Conservation (phyloP, 139 green algal species). For the Diplosphaera chodatii region DNA sequence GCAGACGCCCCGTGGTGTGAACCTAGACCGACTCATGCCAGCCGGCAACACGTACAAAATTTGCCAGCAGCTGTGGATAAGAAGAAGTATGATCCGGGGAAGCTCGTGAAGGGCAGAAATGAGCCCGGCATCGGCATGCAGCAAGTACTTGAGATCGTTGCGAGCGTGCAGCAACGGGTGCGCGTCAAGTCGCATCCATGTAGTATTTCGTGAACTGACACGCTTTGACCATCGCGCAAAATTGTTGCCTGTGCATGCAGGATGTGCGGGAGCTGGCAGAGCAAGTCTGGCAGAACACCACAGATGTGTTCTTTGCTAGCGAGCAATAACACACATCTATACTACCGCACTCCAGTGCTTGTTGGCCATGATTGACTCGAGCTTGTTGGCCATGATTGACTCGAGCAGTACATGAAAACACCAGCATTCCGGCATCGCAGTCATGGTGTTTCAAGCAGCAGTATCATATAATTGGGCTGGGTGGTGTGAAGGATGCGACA, state of each 20-base stretch:
- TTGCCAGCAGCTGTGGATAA: slow-evolving; percentile 48
- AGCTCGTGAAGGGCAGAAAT: slow-evolving; percentile 77
- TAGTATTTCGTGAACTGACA: too few relatives aligned
- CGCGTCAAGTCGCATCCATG: too few relatives aligned
- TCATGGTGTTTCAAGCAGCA: too few relatives aligned
- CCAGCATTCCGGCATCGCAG: too few relatives aligned
- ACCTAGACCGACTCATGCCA: slow-evolving; percentile 46
- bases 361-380: too few relatives aligned
- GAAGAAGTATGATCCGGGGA: slow-evolving; percentile 62
- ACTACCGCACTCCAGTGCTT: too few relatives aligned
- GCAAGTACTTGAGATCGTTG: slow-evolving; percentile 59
- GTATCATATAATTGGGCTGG: background rate
- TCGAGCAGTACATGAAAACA: too few relatives aligned
- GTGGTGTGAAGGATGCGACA: slow-evolving; percentile 12
- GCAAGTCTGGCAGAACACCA: background rate
- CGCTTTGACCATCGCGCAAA: too few relatives aligned
- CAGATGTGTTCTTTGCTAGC: background rate
- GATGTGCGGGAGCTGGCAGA: background rate
- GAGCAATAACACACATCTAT: too few relatives aligned
- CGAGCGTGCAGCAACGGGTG: slow-evolving; percentile 2
- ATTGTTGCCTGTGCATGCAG: too few relatives aligned
- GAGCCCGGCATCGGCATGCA: slow-evolving; percentile 70
- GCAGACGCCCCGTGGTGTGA: slow-evolving; percentile 81
- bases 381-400: too few relatives aligned
- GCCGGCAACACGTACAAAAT: slow-evolving; percentile 28